These are phyloP conservation scores for Cutaneotrichosporon daszewskae DNA, from an alignment of 1,284 basidiomycete species.

Conservation along the genomic window DNA sequence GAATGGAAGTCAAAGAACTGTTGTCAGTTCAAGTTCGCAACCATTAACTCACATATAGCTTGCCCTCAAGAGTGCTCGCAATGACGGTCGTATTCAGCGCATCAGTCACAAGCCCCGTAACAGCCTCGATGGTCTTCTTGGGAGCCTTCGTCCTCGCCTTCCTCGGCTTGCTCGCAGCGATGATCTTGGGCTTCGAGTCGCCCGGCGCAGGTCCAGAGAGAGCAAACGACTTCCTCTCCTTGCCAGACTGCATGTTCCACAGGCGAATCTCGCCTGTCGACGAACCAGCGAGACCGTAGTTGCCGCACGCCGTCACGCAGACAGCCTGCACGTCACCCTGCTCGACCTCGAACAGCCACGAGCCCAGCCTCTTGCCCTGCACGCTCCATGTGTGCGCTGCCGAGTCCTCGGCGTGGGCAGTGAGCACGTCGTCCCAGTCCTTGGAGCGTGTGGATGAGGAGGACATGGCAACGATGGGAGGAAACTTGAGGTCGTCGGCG, in stretches of 20 bases:
- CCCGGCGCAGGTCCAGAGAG: slow-evolving; percentile 56
- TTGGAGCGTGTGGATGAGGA: slow-evolving; percentile 76
- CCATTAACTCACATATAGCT: slow-evolving; percentile 63
- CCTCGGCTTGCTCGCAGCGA: slow-evolving; percentile 25
- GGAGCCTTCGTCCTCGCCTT: slow-evolving; percentile 47
- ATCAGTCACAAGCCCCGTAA: slow-evolving; percentile 82
- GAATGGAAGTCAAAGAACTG: slow-evolving; percentile 97
- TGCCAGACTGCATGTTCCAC: slow-evolving; percentile 96
- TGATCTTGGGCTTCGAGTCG: slow-evolving; percentile 50
- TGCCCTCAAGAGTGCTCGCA: slow-evolving; percentile 80
- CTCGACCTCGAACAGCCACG: slow-evolving; percentile 52
- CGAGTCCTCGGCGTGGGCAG: slow-evolving; percentile 74
- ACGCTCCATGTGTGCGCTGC: slow-evolving; percentile 82
- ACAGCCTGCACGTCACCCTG: slow-evolving; percentile 58
- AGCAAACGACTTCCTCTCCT: slow-evolving; percentile 70
- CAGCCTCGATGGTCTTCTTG: slow-evolving; percentile 54
- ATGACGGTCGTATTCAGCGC: slow-evolving; percentile 75
- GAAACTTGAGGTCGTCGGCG: slow-evolving; percentile 71
- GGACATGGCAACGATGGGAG: slow-evolving; percentile 68
- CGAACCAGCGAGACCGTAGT: slow-evolving; percentile 82
- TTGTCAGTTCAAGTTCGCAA: not conserved
- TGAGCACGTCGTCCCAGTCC: slow-evolving; percentile 97
- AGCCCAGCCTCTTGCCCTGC: slow-evolving; percentile 72
- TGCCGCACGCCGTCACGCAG: slow-evolving; percentile 89
- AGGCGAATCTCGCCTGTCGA: slow-evolving; percentile 71